Evolutionary conservation across 106 monocot species (phyloP).

Genomic region (Apostasia ramifera): DNA sequence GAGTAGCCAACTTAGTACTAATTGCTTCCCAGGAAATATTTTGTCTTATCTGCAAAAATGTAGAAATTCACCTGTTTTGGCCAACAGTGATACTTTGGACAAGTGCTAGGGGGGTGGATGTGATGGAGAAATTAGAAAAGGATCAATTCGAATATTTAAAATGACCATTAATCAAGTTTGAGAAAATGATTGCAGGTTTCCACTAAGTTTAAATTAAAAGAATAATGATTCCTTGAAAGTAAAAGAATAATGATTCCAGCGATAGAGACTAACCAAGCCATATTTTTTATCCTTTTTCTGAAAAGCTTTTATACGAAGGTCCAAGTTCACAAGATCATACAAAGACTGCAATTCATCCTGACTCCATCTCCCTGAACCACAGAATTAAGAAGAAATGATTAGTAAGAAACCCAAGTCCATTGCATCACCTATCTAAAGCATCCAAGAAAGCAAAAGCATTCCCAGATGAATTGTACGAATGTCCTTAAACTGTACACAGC

Average conservation of each 20-base stretch:
- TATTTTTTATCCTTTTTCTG: slow-evolving; percentile 21
- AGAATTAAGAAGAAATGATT: slow-evolving; percentile 1
- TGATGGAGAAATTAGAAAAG: neutral
- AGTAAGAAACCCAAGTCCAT: neutral
- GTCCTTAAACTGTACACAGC: no score
- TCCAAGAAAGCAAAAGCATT: no score
- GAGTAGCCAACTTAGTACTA: slow-evolving; percentile 58
- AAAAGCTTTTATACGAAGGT: slow-evolving; percentile 40
- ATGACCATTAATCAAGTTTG: neutral
- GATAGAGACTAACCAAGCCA: slow-evolving; percentile 21
- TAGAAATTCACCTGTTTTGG: neutral
- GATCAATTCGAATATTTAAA: neutral
- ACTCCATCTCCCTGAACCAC: slow-evolving; percentile 33
- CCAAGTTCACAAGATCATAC: slow-evolving; percentile 57
- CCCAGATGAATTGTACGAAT: no score
- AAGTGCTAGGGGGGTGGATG: neutral
- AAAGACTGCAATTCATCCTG: slow-evolving; percentile 45
- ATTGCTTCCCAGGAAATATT: slow-evolving; percentile 89
- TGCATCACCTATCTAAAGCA: neutral
- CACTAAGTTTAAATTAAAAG: neutral
- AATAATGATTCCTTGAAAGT: neutral
- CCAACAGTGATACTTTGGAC: no score
- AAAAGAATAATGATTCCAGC: neutral
- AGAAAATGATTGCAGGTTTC: neutral
- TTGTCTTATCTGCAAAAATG: slow-evolving; percentile 42